A percentile compares a stretch with the other conserved stretches of the same genome.
phyloP scores from a whole-genome alignment of 108 stramenopile genomes.

The Cyclotella baltica region DNA sequence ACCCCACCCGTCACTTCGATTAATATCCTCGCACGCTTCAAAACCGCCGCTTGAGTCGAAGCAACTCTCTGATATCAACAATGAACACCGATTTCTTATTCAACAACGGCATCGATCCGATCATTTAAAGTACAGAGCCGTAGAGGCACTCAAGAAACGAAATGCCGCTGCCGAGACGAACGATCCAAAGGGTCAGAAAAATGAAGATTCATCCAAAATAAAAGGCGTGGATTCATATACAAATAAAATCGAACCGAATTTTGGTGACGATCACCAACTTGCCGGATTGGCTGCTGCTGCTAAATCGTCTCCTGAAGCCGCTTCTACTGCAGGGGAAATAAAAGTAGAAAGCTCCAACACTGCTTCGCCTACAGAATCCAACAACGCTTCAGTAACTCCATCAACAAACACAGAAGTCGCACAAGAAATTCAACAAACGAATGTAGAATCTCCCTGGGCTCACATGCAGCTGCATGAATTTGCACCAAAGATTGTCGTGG shows the following conservation, averaged over 20 bases:
- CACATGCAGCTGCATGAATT: conserved; percentile 55
- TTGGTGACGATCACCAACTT: conserved; percentile 18
- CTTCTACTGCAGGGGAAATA: not conserved
- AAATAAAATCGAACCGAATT: too few relatives aligned
- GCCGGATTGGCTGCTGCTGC: conserved; percentile 10
- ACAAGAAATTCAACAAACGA: not conserved
- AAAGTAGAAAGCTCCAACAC: not conserved
- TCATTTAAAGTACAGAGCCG: conserved; percentile 21
- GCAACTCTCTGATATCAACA: not conserved
- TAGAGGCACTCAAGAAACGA: conserved; percentile 31
- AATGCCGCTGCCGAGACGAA: conserved; percentile 1
- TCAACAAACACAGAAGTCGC: not conserved
- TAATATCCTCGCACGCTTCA: not conserved
- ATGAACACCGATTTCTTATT: conserved; percentile 2
- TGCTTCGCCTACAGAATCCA: not conserved
- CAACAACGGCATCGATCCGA: conserved; percentile 14
- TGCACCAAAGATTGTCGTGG: conserved; percentile 60
- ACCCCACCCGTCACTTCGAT: not conserved
- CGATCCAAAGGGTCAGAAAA: not conserved
- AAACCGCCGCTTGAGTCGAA: too few relatives aligned
- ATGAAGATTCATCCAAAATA: not conserved
- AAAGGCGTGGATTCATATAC: not conserved
- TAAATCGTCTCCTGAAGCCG: not conserved
- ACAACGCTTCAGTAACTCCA: not conserved
- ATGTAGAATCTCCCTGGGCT: conserved; percentile 12